These are phyloP conservation scores for Hsuehochloa calcarea DNA, from an alignment of 176 grass and related monocot species.

Conservation along the genomic window DNA sequence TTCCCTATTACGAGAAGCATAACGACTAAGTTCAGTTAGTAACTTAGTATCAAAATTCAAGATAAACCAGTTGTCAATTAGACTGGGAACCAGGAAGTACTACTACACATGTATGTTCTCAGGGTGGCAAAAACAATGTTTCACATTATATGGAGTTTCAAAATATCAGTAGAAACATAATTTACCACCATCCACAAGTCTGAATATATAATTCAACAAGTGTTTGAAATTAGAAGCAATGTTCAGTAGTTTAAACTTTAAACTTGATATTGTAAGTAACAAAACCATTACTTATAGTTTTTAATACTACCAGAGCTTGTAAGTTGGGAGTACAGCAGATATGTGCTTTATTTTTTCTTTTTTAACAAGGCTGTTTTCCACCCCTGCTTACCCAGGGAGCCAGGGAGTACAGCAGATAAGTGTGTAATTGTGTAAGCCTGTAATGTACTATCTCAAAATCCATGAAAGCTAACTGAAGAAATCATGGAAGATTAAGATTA, in stretches of 20 bases:
- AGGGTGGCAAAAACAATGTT: not conserved
- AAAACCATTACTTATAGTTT: not conserved
- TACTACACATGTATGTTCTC: not conserved
- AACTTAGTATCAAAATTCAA: slow-evolving; percentile 5
- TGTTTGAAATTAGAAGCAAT: not conserved
- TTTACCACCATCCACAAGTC: not conserved
- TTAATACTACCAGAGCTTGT: not conserved
- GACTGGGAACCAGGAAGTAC: not conserved
- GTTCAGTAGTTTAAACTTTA: not conserved
- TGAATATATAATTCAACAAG: not conserved
- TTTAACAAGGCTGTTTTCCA: not conserved
- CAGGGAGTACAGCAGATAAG: not conserved
- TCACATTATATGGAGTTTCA: slow-evolving; percentile 14
- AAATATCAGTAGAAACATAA: slow-evolving; percentile 8
- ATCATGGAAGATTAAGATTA: not conserved
- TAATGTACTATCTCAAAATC: not conserved
- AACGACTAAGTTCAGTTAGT: slow-evolving; percentile 1
- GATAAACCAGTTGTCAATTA: not conserved
- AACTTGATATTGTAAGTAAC: not conserved
- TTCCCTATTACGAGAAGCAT: slow-evolving; percentile 55
- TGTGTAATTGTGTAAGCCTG: not conserved
- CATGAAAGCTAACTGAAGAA: not conserved
- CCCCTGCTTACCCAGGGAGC: not conserved
- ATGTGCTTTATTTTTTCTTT: not conserved
- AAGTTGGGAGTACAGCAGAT: not conserved